Conservation (phyloP, 371 early-diverging fungal species). For the Saksenaea vasiformis region DNA sequence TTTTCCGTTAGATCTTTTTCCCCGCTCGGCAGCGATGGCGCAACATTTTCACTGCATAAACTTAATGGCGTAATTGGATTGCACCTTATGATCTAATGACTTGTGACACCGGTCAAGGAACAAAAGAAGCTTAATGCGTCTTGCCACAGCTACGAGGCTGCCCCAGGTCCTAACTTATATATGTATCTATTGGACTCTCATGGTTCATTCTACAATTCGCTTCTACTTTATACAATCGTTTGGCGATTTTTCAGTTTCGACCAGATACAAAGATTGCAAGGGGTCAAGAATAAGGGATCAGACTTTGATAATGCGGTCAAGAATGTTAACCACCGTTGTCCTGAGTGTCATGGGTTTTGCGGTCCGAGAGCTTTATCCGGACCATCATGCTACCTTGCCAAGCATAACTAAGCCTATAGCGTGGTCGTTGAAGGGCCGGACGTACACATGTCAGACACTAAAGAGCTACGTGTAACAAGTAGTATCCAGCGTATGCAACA, state of each 20-base stretch:
- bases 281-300: too few species aligned
- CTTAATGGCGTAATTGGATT: slow-evolving; percentile 1
- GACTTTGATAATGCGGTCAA: not conserved
- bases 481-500: not conserved
- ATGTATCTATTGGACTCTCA: too few species aligned
- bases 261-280: too few species aligned
- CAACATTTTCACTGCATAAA: not conserved
- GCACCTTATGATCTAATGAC: not conserved
- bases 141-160: too few species aligned
- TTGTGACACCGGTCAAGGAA: not conserved
- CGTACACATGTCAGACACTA: not conserved
- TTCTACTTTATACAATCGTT: too few species aligned
- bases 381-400: not conserved
- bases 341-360: not conserved
- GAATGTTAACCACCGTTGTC: not conserved
- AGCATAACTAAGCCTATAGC: not conserved
- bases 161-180: too few species aligned
- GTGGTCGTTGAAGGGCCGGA: not conserved
- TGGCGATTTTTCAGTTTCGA: too few species aligned
- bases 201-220: too few species aligned
- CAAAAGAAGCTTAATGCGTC: too few species aligned
- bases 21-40: not conserved
- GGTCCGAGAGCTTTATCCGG: not conserved
- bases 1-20: not conserved
- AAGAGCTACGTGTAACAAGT: not conserved